phyloP scores from a whole-genome alignment of 2,329 filamentous ascomycete species.

The Graphilbum fragrans region DNA sequence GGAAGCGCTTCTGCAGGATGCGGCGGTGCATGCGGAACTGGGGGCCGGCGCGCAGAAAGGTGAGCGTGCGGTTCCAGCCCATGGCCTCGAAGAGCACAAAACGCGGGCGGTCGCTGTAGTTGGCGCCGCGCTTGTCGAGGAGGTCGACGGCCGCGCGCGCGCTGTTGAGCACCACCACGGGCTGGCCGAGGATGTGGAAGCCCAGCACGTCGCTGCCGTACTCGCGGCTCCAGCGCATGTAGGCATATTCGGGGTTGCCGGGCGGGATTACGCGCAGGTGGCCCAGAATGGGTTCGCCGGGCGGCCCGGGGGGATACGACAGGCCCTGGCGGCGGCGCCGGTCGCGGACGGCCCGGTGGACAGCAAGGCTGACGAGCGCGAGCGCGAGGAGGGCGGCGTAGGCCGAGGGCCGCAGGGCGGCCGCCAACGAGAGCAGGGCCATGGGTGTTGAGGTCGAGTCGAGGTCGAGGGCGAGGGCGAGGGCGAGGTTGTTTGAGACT shows the following conservation, averaged over 20 bases:
- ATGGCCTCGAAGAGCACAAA: conserved; percentile 25
- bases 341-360: background rate
- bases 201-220: conserved; percentile 16
- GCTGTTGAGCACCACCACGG: conserved; percentile 24
- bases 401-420: background rate
- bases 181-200: conserved; percentile 22
- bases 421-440: background rate
- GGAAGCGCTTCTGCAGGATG: conserved; percentile 19
- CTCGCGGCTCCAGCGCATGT: conserved; percentile 11
- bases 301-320: conserved; percentile 10
- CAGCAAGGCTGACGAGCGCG: background rate
- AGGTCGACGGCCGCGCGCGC: conserved; percentile 23
- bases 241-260: conserved; percentile 9
- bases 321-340: conserved; percentile 1
- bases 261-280: conserved; percentile 12
- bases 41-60: conserved; percentile 26
- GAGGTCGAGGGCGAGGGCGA: too few species aligned
- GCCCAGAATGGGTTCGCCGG: conserved; percentile 11
- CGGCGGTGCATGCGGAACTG: conserved; percentile 27
- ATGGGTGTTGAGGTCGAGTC: too few species aligned
- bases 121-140: conserved; percentile 23
- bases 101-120: conserved; percentile 24
- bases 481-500: too few species aligned
- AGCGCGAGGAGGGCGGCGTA: background rate
- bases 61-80: conserved; percentile 29